phyloP scores from a whole-genome alignment of 1,284 basidiomycete genomes.

The Abortiporus biennis region DNA sequence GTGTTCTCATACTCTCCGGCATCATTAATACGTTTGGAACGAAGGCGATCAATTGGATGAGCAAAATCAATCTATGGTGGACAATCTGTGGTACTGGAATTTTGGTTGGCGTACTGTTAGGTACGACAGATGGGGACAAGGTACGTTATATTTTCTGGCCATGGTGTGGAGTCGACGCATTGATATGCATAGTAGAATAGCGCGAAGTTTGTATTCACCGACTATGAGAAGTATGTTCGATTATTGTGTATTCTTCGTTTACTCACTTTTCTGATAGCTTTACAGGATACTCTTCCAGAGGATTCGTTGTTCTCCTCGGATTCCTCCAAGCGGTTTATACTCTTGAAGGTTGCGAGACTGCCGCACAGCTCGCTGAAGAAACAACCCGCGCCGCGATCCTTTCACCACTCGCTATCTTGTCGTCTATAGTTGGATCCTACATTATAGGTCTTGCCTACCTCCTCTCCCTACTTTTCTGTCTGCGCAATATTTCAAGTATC shows the following conservation, averaged over 20 bases:
- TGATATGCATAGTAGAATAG: conserved; percentile 43
- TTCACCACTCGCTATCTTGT: conserved; percentile 50
- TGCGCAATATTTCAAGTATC: conserved; percentile 45
- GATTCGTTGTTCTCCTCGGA: conserved; percentile 54
- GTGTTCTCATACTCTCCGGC: conserved; percentile 39
- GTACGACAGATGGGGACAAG: conserved; percentile 50
- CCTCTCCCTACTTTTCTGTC: conserved; percentile 53
- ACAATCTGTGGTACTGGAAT: conserved; percentile 55
- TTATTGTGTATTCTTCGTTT: not conserved
- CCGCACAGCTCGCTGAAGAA: conserved; percentile 58
- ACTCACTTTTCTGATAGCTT: conserved; percentile 30
- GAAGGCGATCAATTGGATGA: conserved; percentile 51
- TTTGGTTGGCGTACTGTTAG: conserved; percentile 47
- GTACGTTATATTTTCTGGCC: conserved; percentile 28
- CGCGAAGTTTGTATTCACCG: conserved; percentile 49
- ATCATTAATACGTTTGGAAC: conserved; percentile 47
- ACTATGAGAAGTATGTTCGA: conserved; percentile 43
- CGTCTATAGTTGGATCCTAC: conserved; percentile 56
- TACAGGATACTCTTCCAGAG: conserved; percentile 48
- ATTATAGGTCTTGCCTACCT: conserved; percentile 52
- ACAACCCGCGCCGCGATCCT: conserved; percentile 49
- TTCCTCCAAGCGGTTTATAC: conserved; percentile 61
- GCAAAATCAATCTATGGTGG: conserved; percentile 56
- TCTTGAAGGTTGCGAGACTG: conserved; percentile 58
- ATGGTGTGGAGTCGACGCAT: not conserved